These are phyloP conservation scores for Fusarium subtropicale DNA, from an alignment of 2,329 filamentous ascomycete genomes.

Conservation along the genomic window DNA sequence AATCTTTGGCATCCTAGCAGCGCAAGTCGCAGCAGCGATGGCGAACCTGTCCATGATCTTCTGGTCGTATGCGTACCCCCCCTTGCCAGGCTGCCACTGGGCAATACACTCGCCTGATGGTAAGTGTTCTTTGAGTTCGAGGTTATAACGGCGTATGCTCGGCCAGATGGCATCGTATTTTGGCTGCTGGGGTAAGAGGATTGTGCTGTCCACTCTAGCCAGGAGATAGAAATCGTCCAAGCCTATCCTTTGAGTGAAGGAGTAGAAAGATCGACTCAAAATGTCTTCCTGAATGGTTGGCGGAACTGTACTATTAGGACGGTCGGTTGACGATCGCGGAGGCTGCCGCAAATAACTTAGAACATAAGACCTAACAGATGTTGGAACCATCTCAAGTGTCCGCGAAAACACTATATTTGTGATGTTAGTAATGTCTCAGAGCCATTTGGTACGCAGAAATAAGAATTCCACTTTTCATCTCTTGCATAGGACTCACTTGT, in stretches of 20 bases:
- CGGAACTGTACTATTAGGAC: background rate
- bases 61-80: background rate
- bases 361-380: constrained; percentile 1
- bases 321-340: background rate
- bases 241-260: constrained; percentile 3
- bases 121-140: constrained; percentile 5
- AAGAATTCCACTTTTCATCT: fast-evolving
- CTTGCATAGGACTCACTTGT: background rate
- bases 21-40: constrained; percentile 6
- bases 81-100: background rate
- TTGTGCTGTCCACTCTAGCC: constrained; percentile 20
- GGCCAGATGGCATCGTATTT: background rate
- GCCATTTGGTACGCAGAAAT: no score
- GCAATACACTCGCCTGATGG: constrained; percentile 17
- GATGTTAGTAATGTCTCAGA: background rate
- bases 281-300: background rate
- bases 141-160: background rate
- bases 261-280: background rate
- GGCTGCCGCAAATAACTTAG: constrained; percentile 10
- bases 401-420: constrained; percentile 6
- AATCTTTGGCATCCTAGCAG: constrained; percentile 8
- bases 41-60: constrained; percentile 4
- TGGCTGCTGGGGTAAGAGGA: constrained; percentile 1
- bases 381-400: constrained; percentile 5
- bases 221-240: constrained; percentile 7